Conservation (phyloP, 495 filamentous ascomycete genomes). For the Lasiosphaeria hispida region DNA sequence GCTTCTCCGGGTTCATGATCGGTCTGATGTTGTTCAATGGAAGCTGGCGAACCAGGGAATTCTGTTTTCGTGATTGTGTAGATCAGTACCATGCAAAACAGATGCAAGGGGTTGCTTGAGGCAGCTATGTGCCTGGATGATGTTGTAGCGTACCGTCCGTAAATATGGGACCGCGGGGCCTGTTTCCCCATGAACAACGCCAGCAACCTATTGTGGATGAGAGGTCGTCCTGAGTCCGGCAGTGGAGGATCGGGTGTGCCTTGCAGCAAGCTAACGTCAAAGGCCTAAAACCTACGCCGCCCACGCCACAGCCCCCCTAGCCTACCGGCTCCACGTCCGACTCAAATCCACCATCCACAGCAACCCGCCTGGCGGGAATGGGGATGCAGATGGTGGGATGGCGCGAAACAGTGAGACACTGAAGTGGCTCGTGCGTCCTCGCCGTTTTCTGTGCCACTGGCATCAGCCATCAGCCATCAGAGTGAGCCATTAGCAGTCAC, state of each 20-base stretch:
- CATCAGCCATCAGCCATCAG: too few species aligned
- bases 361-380: too few species aligned
- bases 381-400: too few species aligned
- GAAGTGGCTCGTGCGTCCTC: too few species aligned
- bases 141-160: too few species aligned
- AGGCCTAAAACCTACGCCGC: neutral
- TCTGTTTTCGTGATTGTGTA: neutral
- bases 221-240: neutral
- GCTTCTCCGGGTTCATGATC: constrained; percentile 11
- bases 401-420: too few species aligned
- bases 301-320: neutral
- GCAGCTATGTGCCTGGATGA: too few species aligned
- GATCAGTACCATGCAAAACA: neutral
- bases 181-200: neutral
- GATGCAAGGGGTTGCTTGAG: neutral
- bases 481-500: too few species aligned
- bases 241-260: constrained; percentile 15
- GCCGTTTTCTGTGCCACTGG: too few species aligned
- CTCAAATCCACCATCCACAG: neutral
- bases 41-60: constrained; percentile 6
- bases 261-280: neutral
- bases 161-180: neutral
- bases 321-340: constrained; percentile 4
- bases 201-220: neutral
- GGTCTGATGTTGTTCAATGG: constrained; percentile 6